These are phyloP conservation scores for Capsaspora owczarzaki DNA, from an alignment of 78 protist species.

Conservation along the genomic window DNA sequence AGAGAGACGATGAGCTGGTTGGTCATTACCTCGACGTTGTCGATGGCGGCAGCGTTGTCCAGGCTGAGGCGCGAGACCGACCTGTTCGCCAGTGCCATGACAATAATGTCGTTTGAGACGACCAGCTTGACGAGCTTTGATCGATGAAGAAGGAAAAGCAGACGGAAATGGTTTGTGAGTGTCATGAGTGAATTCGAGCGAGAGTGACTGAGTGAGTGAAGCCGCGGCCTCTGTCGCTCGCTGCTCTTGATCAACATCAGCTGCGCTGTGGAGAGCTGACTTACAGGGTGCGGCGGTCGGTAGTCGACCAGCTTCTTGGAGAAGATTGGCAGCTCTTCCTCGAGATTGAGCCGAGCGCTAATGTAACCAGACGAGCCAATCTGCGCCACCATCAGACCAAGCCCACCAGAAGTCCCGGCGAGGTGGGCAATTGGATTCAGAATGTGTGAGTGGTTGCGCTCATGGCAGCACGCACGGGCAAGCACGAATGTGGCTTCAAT, in stretches of 20 bases:
- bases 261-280: neutral
- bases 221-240: neutral
- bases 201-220: neutral
- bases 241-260: neutral
- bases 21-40: neutral
- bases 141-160: neutral
- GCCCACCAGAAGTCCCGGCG: too few relatives aligned
- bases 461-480: too few relatives aligned
- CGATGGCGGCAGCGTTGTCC: neutral
- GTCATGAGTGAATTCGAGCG: neutral
- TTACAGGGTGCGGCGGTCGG: neutral
- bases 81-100: neutral
- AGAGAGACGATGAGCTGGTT: neutral
- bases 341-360: too few relatives aligned
- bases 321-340: neutral
- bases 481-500: too few relatives aligned
- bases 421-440: too few relatives aligned
- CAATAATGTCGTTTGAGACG: neutral
- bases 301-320: neutral
- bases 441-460: too few relatives aligned
- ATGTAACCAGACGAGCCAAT: too few relatives aligned
- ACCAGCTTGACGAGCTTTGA: neutral
- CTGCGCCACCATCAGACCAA: too few relatives aligned
- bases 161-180: neutral
- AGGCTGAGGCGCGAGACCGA: slow-evolving; percentile 1